Evolutionary conservation across 306 rosid genomes (phyloP).

Genomic region (Biancaea sappan): DNA sequence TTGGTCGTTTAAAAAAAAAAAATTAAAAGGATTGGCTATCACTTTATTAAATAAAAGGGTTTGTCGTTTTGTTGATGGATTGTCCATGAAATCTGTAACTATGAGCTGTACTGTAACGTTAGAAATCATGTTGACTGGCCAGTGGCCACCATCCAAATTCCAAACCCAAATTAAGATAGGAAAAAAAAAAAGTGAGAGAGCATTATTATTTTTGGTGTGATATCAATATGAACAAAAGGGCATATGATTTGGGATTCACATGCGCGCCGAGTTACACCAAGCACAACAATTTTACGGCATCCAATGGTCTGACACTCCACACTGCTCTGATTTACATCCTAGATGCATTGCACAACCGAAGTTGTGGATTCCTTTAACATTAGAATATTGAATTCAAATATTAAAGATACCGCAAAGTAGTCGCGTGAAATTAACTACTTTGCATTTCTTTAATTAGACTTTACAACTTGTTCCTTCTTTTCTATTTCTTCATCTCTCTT

Average conservation of each 20-base stretch:
- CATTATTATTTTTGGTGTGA: too few species aligned
- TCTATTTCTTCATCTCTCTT: background rate
- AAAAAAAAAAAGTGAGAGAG: too few species aligned
- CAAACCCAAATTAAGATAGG: too few species aligned
- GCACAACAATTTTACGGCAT: background rate
- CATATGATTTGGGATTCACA: background rate
- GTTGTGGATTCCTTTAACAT: background rate
- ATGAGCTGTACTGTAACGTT: background rate
- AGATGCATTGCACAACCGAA: background rate
- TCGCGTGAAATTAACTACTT: slow-evolving; percentile 11
- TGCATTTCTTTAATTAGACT: background rate
- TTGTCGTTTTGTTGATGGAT: background rate
- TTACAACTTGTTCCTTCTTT: background rate
- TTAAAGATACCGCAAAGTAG: background rate
- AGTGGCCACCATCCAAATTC: background rate
- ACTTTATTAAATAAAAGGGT: background rate
- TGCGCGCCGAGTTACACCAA: too few species aligned
- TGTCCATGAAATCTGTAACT: background rate
- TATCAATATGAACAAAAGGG: too few species aligned
- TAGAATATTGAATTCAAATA: background rate
- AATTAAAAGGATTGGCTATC: background rate
- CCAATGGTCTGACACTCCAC: background rate
- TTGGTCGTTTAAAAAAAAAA: too few species aligned
- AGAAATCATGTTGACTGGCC: background rate
- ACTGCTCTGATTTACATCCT: too few species aligned